Evolutionary conservation across 306 rosid species (phyloP), one percentile per base, ranked within the genome.

Genomic region (Lupinus albus): DNA sequence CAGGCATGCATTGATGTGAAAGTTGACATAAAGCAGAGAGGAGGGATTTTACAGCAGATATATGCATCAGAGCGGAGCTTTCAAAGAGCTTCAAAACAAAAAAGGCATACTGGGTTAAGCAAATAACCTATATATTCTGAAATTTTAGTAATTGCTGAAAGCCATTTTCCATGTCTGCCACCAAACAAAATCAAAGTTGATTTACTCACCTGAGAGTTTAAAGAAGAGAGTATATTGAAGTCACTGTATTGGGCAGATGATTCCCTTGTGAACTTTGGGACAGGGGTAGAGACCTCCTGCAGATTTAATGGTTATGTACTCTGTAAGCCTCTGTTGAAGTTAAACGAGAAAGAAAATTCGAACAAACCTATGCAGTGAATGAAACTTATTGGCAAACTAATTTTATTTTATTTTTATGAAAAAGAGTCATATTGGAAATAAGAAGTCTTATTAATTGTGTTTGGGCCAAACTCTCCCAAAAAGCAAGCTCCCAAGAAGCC

Each of bases 51-150:
- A 92, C 95, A 30, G 98, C 91, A 77, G 95, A 83, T 68, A 89
- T 70, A 79, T 92, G 76, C 98, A 92, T 92, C 71, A 92, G 70
- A 20, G 93, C 96, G 66, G 96, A 92, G 88, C 98, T 89, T 80
- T 92, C 98, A 71, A 92, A 92, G 65, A 92, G 89, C 98, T 92
- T 73, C 53, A 64, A 74, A 77, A 72, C n/a, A 39, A 60, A 71
- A 79, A 39, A 63, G 46, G 64, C 64, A 77, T 63, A 79, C 11
- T 21, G 67, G 44, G 82, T 79, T 76, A 88, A 62, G 47, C 39
- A 65, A 64, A 52, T 57, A 51, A 36, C 52, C 53, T 11, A 35
- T 45, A 44, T 35, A 61, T 57, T 79, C 49, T 8, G 38, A 61
- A 50, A 65, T 57, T 10, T 49, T 67, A 51, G 33, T 33, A 7